Evolutionary conservation across 1,284 basidiomycete species (phyloP), one percentile per base, ranked within the genome.

Genomic region (Heterobasidion irregulare): DNA sequence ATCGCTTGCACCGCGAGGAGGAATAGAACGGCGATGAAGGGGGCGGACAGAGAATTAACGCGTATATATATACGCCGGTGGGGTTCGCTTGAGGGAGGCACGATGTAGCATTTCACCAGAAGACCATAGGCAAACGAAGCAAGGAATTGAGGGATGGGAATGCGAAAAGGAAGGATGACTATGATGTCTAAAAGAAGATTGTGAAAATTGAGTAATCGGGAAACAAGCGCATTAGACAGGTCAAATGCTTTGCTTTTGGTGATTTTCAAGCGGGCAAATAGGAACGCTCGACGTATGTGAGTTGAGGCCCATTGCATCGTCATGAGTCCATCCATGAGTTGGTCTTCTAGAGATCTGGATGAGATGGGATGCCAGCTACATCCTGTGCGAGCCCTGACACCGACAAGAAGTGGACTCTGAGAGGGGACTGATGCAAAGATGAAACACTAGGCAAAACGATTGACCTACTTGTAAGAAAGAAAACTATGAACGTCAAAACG

Each of bases 1-100:
- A 97, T 82, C 56, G 86, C 88, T 53, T 84, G 82, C 0, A 84
- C 77, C 0, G 87, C 88, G 63, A 94, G 84, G 12, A 97, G 75
- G 36, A 96, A 66, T 0, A 89, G 73, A 8, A 95, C 92, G 1
- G 87, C 86, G 41, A 89, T 68, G 18, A 94, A 81, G 3, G 94
- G 94, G 0, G 86, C 86, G 0, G 86, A 86, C 48, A 83, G 79
- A 52, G 89, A 79, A 57, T 88, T 83, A 18, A 94, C 69, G 1
- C 74, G 75, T 41, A 92, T 60, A 44, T 70, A 68, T 46, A 63
- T 65, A 26, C 65, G 58, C 36, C 60, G 53, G n/a, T 56, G 41
- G 32, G 64, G 50, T 62, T 63, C 52, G 62, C 58, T 52, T 60
- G 63, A 45, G 62, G 68, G 71, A 61, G 38, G 65, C 64, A 61